Percentiles rank a stretch among this genome's conserved stretches.
Evolutionary conservation across 2,329 filamentous ascomycete species (phyloP).

Genomic region (Dryadomyces quercivorus): DNA sequence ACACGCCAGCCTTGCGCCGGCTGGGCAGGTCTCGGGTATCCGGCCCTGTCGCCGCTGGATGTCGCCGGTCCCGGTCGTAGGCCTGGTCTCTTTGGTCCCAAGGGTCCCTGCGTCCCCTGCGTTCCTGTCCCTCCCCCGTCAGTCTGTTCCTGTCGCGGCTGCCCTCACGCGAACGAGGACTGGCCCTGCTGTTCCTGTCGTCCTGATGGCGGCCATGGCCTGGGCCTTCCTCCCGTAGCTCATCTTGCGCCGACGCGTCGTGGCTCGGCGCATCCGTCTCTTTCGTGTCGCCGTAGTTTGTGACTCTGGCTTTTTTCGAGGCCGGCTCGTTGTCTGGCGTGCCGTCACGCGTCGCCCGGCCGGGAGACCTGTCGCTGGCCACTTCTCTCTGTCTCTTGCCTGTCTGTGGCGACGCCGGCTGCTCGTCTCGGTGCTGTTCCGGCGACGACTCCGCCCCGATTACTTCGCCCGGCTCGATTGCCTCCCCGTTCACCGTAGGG

Average conservation of each 20-base stretch:
- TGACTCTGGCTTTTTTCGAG: not conserved
- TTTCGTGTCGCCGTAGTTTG: not conserved
- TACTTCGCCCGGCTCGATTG: not conserved
- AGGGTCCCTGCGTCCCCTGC: too few species aligned
- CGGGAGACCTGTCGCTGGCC: not conserved
- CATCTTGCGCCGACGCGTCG: not conserved
- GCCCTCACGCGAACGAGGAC: too few species aligned
- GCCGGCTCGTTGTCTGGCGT: not conserved
- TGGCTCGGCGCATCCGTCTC: not conserved
- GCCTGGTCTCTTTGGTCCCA: not conserved
- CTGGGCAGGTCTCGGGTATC: not conserved
- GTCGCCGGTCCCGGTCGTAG: not conserved
- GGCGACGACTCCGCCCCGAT: not conserved
- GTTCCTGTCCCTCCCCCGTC: too few species aligned
- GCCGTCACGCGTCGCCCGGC: not conserved
- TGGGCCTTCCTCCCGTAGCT: not conserved
- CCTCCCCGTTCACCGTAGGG: not conserved
- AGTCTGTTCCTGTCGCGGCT: too few species aligned
- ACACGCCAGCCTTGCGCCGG: conserved; percentile 20
- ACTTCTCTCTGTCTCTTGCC: not conserved
- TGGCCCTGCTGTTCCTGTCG: not conserved
- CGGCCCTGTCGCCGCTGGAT: not conserved
- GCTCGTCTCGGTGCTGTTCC: too few species aligned
- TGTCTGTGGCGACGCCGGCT: not conserved
- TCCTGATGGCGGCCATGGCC: too few species aligned